Conservation (phyloP, 306 rosid genomes). For the Pyrus pyrifolia region DNA sequence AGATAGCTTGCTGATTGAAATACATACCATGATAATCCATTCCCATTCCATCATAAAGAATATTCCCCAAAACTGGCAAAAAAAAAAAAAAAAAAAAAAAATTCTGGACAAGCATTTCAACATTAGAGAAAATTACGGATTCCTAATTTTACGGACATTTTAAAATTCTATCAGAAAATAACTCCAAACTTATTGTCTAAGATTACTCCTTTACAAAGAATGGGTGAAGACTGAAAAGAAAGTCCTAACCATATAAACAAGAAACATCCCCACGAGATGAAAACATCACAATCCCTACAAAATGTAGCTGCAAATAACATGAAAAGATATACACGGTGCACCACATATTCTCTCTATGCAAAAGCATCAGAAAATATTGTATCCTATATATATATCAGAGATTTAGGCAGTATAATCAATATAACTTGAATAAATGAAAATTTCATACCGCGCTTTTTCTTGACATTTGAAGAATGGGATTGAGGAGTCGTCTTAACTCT, state of each 20-base stretch:
- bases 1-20: not conserved
- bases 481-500: slow-evolving; percentile 36
- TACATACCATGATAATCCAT: not conserved
- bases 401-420: not conserved
- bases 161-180: not conserved
- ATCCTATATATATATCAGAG: not conserved
- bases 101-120: too few species aligned
- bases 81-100: too few species aligned
- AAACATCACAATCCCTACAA: not conserved
- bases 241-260: not conserved
- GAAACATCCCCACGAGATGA: not conserved
- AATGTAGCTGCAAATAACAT: not conserved
- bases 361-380: not conserved
- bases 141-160: not conserved
- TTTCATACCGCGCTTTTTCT: slow-evolving; percentile 53
- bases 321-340: not conserved
- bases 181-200: not conserved
- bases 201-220: not conserved
- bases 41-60: not conserved
- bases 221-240: not conserved
- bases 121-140: too few species aligned
- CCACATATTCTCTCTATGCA: too few species aligned
- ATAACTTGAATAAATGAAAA: slow-evolving; percentile 8
- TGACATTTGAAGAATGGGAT: slow-evolving; percentile 27
- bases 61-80: not conserved